Conservation (phyloP, 2,329 filamentous ascomycete genomes). For the Intubia oerlemansii region DNA sequence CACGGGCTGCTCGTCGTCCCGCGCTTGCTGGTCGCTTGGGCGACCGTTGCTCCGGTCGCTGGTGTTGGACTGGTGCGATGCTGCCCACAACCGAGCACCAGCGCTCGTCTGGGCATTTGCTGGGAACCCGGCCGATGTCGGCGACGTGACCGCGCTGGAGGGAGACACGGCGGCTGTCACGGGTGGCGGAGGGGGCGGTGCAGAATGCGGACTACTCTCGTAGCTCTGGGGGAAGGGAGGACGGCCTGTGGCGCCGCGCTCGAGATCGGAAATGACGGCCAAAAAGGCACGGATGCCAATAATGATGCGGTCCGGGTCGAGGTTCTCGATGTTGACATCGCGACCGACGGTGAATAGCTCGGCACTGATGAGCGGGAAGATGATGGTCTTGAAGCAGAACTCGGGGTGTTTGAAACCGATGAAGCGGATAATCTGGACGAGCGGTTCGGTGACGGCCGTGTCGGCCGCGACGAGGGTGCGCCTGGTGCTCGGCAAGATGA, state of each 20-base stretch:
- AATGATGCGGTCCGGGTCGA: conserved; percentile 94
- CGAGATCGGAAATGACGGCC: conserved; percentile 78
- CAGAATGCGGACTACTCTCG: conserved; percentile 1
- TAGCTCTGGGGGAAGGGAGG: conserved; percentile 69
- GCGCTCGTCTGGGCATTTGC: not conserved
- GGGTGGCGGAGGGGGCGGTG: too few relatives aligned
- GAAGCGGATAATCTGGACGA: conserved; percentile 85
- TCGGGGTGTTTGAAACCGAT: conserved; percentile 89
- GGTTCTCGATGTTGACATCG: conserved; percentile 70
- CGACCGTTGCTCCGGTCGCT: conserved; percentile 46
- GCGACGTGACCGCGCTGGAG: conserved; percentile 18
- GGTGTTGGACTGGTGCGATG: not conserved
- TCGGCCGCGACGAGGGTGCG: conserved; percentile 69
- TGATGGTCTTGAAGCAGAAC: conserved; percentile 74
- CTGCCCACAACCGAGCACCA: not conserved
- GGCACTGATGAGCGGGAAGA: conserved; percentile 89
- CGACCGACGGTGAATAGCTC: conserved; percentile 61
- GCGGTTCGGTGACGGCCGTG: conserved; percentile 60
- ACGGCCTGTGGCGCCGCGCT: conserved; percentile 54
- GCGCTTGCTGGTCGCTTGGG: too few relatives aligned
- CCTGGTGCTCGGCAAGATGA: conserved; percentile 64
- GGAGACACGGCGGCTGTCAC: not conserved
- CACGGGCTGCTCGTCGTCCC: too few relatives aligned
- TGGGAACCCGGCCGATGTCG: conserved; percentile 6
- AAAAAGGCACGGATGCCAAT: conserved; percentile 89